These are phyloP conservation scores for Urochloa ruziziensis DNA, from an alignment of 176 grass and related monocot genomes.

Conservation along the genomic window DNA sequence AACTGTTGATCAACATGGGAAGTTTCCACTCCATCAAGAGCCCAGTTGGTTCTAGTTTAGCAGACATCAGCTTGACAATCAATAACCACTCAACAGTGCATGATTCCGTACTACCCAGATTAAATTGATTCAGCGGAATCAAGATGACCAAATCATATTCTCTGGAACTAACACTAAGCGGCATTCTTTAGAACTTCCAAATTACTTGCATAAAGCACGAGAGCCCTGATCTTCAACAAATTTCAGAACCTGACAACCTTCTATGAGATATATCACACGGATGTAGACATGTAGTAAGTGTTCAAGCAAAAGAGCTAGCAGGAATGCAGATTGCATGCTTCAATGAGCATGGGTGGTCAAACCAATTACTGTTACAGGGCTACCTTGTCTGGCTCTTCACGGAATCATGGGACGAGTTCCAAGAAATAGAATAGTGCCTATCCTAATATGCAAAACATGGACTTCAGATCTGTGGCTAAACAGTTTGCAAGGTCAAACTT, in stretches of 20 bases:
- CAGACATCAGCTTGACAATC: not conserved
- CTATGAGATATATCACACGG: not conserved
- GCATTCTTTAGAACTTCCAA: not conserved
- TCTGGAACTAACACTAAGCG: not conserved
- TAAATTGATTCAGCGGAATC: not conserved
- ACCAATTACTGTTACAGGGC: no score
- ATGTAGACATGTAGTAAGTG: not conserved
- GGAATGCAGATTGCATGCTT: not conserved
- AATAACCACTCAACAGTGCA: not conserved
- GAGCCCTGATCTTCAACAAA: not conserved
- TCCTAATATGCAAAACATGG: not conserved
- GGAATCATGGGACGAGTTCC: not conserved
- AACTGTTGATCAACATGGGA: not conserved
- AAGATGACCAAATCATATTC: not conserved
- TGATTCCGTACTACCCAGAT: not conserved
- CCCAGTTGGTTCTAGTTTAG: constrained; percentile 13
- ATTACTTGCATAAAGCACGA: not conserved
- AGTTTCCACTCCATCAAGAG: constrained; percentile 2
- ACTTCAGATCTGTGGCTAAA: not conserved
- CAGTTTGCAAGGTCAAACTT: not conserved
- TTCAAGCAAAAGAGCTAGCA: not conserved
- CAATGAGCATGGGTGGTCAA: not conserved
- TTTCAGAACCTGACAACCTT: not conserved
- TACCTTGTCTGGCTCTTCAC: not conserved
- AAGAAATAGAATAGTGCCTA: not conserved